Evolutionary conservation across 345 rosid species (phyloP), one percentile per base, ranked within the genome.

Genomic region (Pistacia atlantica): DNA sequence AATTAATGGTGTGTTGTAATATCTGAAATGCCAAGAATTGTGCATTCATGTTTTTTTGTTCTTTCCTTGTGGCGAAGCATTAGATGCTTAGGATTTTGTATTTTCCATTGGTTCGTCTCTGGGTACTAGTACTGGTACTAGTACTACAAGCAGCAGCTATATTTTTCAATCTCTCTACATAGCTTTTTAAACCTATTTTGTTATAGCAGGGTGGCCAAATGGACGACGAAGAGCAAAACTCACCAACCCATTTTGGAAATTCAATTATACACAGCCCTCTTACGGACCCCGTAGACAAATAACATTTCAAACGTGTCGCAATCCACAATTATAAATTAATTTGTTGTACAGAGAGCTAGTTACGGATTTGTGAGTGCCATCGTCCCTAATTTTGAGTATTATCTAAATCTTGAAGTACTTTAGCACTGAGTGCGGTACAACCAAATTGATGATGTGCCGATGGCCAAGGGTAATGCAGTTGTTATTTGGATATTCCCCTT

Each of bases 381-480:
- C 3, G 42, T 70, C 75, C 81, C 84, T 71, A 80, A 61, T 78
- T 72, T 18, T 56, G 17, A 42, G 51, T 59, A 58, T 31, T 73
- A 52, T 77, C 79, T 35, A 9, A 55, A 37, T 8, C 35, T 28
- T 55, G 69, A 69, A 64, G 60, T 22, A 67, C 12, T 71, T 82
- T 67, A 67, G 55, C 64, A n/a, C 51, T 71, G 2, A 73, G 89
- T 84, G 90, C 84, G 74, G 54, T 69, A 52, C 80, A 80, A 8
- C 85, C 84, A 79, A 25, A 45, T 17, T 16, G 28, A 46, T 42
- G 64, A 25, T 22, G 42, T 28, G 31, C 28, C 31, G 65, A 64
- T 71, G 80, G 80, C 42, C 37, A 28, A 25, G 80, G 80, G 49
- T 46, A 28, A 25, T 74, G 75, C 69, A 37, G 38, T 67, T 76